Conservation (phyloP, 257 asterid genomes). For the Salvia splendens region DNA sequence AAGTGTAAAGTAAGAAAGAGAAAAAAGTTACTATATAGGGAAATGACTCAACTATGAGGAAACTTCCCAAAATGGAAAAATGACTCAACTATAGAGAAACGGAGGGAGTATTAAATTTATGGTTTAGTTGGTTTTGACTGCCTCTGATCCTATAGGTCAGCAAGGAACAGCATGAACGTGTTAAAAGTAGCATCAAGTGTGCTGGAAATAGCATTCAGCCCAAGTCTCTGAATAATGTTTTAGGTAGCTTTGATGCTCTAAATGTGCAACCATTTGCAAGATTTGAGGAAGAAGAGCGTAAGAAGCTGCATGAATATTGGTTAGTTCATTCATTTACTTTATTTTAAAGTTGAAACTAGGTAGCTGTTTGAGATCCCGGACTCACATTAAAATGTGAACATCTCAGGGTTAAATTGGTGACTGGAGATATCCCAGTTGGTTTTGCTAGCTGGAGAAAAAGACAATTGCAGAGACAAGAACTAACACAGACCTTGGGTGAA, state of each 20-base stretch:
- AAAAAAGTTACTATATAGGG: too few species aligned
- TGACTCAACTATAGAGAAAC: too few species aligned
- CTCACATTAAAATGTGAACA: constrained; percentile 13
- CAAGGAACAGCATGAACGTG: constrained; percentile 83
- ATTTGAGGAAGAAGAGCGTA: constrained; percentile 90
- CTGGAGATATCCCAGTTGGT: constrained; percentile 59
- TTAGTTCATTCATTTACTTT: constrained; percentile 42
- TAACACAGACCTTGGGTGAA: constrained; percentile 53
- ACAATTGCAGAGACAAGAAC: constrained; percentile 46
- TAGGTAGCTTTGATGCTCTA: constrained; percentile 69
- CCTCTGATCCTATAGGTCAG: constrained; percentile 65
- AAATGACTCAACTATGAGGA: too few species aligned
- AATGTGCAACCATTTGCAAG: constrained; percentile 87
- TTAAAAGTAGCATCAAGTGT: constrained; percentile 76
- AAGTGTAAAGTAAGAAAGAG: too few species aligned
- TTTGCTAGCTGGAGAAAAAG: constrained; percentile 59
- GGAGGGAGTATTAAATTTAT: not conserved
- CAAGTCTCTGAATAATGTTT: constrained; percentile 68
- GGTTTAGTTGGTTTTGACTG: constrained; percentile 11
- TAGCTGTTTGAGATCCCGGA: constrained; percentile 27
- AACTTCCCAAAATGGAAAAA: too few species aligned
- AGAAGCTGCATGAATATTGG: constrained; percentile 81
- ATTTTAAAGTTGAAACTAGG: constrained; percentile 27
- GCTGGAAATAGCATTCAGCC: constrained; percentile 69
- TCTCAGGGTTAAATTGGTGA: constrained; percentile 75